phyloP scores from a whole-genome alignment of 169 alveolate genomes.

The Besnoitia besnoiti region DNA sequence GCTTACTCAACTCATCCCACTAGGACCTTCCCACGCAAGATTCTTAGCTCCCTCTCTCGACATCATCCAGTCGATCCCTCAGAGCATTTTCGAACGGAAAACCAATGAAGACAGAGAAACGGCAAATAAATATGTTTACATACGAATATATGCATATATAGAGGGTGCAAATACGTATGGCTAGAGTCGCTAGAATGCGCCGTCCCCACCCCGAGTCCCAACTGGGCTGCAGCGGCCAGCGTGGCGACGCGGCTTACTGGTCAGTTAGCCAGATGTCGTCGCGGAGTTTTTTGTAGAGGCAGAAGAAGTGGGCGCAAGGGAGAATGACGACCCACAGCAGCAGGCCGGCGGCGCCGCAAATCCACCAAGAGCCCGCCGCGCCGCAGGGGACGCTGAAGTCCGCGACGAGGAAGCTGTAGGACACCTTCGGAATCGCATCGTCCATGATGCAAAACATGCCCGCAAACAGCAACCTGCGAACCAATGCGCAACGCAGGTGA shows the following conservation, averaged over 20 bases:
- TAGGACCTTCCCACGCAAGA: too few species aligned
- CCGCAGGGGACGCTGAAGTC: background rate
- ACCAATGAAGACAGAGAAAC: too few species aligned
- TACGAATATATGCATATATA: background rate
- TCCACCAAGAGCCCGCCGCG: background rate
- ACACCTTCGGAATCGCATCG: background rate
- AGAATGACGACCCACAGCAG: background rate
- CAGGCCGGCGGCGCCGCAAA: background rate
- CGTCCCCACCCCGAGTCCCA: too few species aligned
- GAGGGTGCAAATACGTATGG: background rate
- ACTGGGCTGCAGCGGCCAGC: background rate
- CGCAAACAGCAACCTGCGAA: background rate
- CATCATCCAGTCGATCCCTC: too few species aligned
- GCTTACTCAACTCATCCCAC: too few species aligned
- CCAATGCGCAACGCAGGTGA: background rate
- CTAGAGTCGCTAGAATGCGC: too few species aligned
- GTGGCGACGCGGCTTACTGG: background rate
- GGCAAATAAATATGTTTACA: background rate
- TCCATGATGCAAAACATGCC: slow-evolving; percentile 1
- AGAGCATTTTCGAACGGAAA: too few species aligned
- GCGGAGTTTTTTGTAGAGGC: background rate
- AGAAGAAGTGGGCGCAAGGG: background rate
- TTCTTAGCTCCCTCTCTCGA: too few species aligned
- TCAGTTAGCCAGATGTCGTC: slow-evolving; percentile 17
- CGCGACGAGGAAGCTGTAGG: slow-evolving; percentile 10